A percentile compares a stretch with the other conserved stretches of the same genome.
phyloP scores from a whole-genome alignment of 495 filamentous ascomycete species.

The Hypoxylon rickii region DNA sequence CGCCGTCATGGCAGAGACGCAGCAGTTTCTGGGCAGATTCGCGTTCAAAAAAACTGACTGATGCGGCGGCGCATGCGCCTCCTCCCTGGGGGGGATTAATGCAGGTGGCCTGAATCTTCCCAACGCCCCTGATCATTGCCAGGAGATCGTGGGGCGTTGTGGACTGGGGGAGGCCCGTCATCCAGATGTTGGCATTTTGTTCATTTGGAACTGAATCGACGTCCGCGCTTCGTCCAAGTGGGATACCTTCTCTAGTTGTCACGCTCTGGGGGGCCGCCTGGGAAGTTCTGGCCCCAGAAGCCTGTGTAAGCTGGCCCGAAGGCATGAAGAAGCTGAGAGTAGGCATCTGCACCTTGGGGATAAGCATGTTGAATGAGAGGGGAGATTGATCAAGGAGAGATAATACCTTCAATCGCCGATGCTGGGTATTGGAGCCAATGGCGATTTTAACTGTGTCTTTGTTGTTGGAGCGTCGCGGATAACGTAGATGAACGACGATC shows the following conservation, averaged over 20 bases:
- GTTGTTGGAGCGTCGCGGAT: too few species aligned
- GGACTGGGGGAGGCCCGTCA: background rate
- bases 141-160: background rate
- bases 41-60: background rate
- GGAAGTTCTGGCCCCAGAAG: background rate
- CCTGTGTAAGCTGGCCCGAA: background rate
- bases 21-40: background rate
- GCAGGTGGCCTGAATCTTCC: background rate
- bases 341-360: background rate
- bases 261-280: background rate
- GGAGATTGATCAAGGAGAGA: background rate
- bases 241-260: background rate
- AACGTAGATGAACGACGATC: background rate
- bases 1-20: background rate
- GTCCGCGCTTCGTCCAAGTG: background rate
- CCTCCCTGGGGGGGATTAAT: background rate
- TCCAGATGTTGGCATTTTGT: background rate
- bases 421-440: too few species aligned
- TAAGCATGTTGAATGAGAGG: background rate
- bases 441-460: too few species aligned
- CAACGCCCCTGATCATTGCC: background rate
- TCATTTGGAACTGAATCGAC: background rate
- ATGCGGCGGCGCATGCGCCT: background rate
- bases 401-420: background rate
- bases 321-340: background rate